phyloP scores from a whole-genome alignment of 441 rosid genomes.

The Arabidopsis hybrid region DNA sequence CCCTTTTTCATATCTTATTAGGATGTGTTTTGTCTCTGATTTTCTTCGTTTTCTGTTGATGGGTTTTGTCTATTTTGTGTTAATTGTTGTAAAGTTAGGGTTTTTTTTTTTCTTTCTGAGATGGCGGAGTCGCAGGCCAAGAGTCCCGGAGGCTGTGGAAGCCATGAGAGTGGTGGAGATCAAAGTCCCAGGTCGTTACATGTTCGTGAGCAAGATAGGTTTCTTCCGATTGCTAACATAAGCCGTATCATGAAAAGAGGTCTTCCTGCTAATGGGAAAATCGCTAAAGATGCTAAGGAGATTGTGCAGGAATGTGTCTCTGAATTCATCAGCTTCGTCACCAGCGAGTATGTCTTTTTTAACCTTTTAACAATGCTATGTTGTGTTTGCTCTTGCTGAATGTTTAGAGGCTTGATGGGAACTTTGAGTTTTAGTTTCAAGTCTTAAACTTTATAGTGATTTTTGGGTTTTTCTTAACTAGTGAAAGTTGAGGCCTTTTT shows the following conservation, averaged over 20 bases:
- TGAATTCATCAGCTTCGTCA: slow-evolving; percentile 96
- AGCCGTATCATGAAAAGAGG: slow-evolving; percentile 95
- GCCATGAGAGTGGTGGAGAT: slow-evolving; percentile 89
- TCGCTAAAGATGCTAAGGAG: slow-evolving; percentile 97
- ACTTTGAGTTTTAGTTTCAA: not conserved
- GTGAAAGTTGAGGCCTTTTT: not conserved
- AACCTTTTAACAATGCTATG: not conserved
- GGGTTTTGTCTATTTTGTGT: not conserved
- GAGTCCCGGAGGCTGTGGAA: slow-evolving; percentile 71
- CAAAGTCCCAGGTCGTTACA: slow-evolving; percentile 76
- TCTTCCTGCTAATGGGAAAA: slow-evolving; percentile 92
- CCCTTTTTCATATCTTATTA: not conserved
- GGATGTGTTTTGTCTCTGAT: not conserved
- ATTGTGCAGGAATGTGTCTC: slow-evolving; percentile 97
- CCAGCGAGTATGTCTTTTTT: slow-evolving; percentile 75
- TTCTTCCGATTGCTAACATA: slow-evolving; percentile 92
- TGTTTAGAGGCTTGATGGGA: not conserved
- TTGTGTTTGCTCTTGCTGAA: not conserved
- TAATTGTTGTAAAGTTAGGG: slow-evolving; percentile 11
- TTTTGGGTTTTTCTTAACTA: slow-evolving; percentile 5
- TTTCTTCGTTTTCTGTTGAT: slow-evolving; percentile 1
- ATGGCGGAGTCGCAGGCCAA: slow-evolving; percentile 54
- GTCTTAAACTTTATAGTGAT: slow-evolving; percentile 10
- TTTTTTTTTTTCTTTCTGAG: slow-evolving; percentile 10
- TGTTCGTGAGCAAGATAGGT: slow-evolving; percentile 93